Evolutionary conservation across 768 basidiomycete species (phyloP).

Genomic region (Suillus sp.): DNA sequence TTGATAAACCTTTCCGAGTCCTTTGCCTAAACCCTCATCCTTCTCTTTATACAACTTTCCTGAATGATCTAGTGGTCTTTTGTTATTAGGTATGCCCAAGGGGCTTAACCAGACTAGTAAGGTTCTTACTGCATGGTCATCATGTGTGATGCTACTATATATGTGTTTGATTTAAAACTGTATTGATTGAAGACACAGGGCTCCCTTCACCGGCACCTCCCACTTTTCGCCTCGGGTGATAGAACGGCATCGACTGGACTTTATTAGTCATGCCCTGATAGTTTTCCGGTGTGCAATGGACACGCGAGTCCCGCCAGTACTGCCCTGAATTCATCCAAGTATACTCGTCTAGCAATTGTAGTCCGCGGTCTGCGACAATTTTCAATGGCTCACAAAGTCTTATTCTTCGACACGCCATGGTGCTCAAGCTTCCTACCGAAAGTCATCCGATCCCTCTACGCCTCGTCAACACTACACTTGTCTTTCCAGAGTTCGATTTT

Average conservation of each 20-base stretch:
- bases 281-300: not conserved
- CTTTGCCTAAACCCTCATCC: not conserved
- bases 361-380: not conserved
- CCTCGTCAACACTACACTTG: not conserved
- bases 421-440: not conserved
- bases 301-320: not conserved
- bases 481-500: not conserved
- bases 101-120: not conserved
- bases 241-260: not conserved
- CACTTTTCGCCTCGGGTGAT: not conserved
- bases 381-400: not conserved
- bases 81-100: not conserved
- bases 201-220: not conserved
- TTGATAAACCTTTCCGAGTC: too few species aligned
- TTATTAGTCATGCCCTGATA: not conserved
- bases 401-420: not conserved
- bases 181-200: too few species aligned
- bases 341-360: too few species aligned
- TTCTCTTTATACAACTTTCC: not conserved
- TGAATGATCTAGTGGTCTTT: not conserved
- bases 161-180: too few species aligned
- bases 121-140: not conserved
- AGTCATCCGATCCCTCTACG: not conserved
- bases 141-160: not conserved
- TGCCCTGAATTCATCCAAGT: not conserved